Base-by-base conservation (phyloP, 306 rosid genomes). In the Vigna unguiculata region DNA sequence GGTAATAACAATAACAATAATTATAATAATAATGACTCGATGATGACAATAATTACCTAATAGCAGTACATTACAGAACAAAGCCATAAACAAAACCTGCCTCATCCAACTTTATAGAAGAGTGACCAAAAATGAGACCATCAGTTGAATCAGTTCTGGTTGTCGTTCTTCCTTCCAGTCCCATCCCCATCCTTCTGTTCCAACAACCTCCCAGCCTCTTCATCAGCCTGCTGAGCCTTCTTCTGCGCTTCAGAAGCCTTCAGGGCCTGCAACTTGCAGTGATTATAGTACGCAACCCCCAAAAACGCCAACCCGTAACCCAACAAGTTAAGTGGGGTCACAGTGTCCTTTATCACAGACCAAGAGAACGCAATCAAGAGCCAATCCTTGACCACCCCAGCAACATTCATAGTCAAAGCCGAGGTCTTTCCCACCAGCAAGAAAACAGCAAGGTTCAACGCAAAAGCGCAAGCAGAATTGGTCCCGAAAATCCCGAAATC, bases 341-440 rank as follows among this genome's bases (percentile, higher is more conserved):
- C 97, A 0, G 86, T 92, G 64, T 92, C 98, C 96, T 92, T 95
- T 6, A 95, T 95, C 77, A 95, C 98, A 1, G 98, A 95, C 98
- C 98, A 95, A 6, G 98, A 95, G 83, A 95, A 95, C 0, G 97
- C 97, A 48, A 95, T 95, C 90, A 95, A 67, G 12, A 95, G 86
- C 98, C 97, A 95, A 71, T 95, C 99, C 80, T 95, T 95, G 30
- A 92, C 97, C 41, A 92, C 99, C 12, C 99, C 99, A 38, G 99
- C 99, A 15, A 95, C 99, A 71, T 95, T 95, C 99, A 95, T 92
- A 0, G 99, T 95, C 88, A 95, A 75, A 5, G 99, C 99, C 7
- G 99, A 95, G 0, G 99, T 95, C 92, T 95, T 95, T 0, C 99
- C 99, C 3, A 95, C 99, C 2, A 95, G 80, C 83, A 95, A 80